Percentiles rank a stretch among this genome's conserved stretches.
Evolutionary conservation across 2,329 filamentous ascomycete species (phyloP).

Genomic region (Apiospora hydei): DNA sequence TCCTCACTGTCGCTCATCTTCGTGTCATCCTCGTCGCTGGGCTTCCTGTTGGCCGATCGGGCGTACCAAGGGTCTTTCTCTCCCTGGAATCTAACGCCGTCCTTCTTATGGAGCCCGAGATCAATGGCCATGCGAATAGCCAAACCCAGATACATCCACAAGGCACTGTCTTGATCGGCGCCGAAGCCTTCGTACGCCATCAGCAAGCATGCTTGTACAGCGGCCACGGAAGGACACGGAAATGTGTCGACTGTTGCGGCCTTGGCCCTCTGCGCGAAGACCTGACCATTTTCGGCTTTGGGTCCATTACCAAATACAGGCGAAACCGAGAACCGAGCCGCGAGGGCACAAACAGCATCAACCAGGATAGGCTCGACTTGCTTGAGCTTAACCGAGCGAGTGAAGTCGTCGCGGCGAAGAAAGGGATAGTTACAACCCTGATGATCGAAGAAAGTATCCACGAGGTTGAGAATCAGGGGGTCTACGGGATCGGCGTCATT

Average conservation of each 20-base stretch:
- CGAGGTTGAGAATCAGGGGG: slow-evolving; percentile 76
- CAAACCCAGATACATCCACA: slow-evolving; percentile 94
- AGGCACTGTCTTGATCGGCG: slow-evolving; percentile 83
- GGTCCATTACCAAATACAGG: slow-evolving; percentile 57
- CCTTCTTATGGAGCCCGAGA: slow-evolving; percentile 81
- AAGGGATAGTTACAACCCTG: slow-evolving; percentile 90
- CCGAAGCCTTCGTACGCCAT: slow-evolving; percentile 92
- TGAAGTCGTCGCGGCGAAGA: slow-evolving; percentile 74
- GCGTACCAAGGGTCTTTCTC: slow-evolving; percentile 59
- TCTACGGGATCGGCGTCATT: slow-evolving; percentile 75
- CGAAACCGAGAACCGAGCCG: slow-evolving; percentile 79
- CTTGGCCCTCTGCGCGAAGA: slow-evolving; percentile 83
- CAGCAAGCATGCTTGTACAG: slow-evolving; percentile 82
- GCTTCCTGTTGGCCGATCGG: slow-evolving; percentile 51
- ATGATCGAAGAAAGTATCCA: slow-evolving; percentile 82
- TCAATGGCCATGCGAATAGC: slow-evolving; percentile 86
- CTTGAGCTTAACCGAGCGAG: slow-evolving; percentile 81
- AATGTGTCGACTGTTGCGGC: slow-evolving; percentile 84
- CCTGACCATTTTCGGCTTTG: slow-evolving; percentile 74
- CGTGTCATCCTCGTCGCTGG: slow-evolving; percentile 39
- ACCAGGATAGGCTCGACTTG: slow-evolving; percentile 84
- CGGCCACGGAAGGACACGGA: slow-evolving; percentile 81
- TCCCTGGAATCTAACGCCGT: slow-evolving; percentile 72
- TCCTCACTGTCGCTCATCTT: slow-evolving; percentile 53
- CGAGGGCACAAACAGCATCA: slow-evolving; percentile 83